Evolutionary conservation across 306 rosid species (phyloP), one percentile per base, ranked within the genome.

Genomic region (Gillenia trifoliata): DNA sequence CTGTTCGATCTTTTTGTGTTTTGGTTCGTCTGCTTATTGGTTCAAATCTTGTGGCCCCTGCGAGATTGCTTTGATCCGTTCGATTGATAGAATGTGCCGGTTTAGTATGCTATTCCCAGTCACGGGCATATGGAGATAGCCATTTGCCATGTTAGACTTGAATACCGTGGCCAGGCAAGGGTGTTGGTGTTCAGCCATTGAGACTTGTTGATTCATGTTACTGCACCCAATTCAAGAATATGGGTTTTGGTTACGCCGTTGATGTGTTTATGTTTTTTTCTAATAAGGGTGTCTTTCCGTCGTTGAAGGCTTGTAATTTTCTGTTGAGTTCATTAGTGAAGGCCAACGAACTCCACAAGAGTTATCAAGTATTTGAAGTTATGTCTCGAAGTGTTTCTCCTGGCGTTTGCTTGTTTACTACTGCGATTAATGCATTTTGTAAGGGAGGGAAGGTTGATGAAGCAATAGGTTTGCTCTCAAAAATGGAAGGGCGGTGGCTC

Each of bases 361-460:
- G 90, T 38, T 84, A 68, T 23, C 61, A 84, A 28, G 84, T 85
- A 59, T 85, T 91, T 77, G 89, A 85, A 20, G 73, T 78, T 36
- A 73, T 81, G 64, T 80, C 83, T 29, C 79, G 61, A 2, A 72
- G 86, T 20, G 78, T 82, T 75, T 22, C 72, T 19, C 90, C 84
- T 0, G 96, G 88, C 50, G 89, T 88, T 75, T 91, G 78, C 82
- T 80, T 85, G 56, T 87, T 85, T 23, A 78, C 83, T 30, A 82
- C 85, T 4, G 92, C 85, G 0, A 89, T 91, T 66, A 91, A 88
- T 29, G 85, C 89, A 0, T 80, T 76, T 72, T 82, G 84, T 68
- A 87, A 82, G 77, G 86, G 90, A 75, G 86, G 90, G 61, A 88
- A 86, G 84, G 75, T 84, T 62, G 93, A 79, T 4, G 85, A 87